Conservation (phyloP, 495 filamentous ascomycete genomes). For the Penicillium goetzii region DNA sequence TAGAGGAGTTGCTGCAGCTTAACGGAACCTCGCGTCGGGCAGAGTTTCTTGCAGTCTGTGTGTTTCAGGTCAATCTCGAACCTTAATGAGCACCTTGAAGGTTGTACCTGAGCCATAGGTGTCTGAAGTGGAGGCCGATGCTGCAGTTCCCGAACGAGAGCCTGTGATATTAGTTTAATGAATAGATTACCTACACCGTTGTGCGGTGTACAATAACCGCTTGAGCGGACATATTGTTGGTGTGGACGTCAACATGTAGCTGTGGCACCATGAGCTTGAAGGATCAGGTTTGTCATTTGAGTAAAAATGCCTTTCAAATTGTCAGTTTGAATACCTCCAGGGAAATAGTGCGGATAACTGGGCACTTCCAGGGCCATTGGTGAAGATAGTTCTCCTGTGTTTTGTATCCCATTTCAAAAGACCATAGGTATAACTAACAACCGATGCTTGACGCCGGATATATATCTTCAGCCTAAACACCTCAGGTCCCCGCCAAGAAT, state of each 20-base stretch:
- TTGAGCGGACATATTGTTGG: too few relatives aligned
- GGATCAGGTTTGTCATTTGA: too few relatives aligned
- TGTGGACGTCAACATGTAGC: not conserved
- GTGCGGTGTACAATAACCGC: not conserved
- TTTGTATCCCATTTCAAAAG: too few relatives aligned
- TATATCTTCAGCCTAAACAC: too few relatives aligned
- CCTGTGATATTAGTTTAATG: not conserved
- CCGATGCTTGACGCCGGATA: too few relatives aligned
- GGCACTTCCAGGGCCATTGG: too few relatives aligned
- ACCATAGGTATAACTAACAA: too few relatives aligned
- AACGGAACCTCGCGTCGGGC: slow-evolving; percentile 17
- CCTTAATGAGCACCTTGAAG: not conserved
- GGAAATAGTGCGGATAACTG: too few relatives aligned
- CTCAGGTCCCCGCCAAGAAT: too few relatives aligned
- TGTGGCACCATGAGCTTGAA: not conserved
- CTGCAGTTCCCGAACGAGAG: not conserved
- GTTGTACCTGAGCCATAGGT: not conserved
- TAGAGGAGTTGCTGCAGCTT: not conserved
- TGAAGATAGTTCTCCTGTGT: too few relatives aligned
- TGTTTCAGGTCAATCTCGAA: slow-evolving; percentile 4
- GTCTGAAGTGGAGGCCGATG: not conserved
- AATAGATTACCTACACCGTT: not conserved
- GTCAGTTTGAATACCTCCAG: too few relatives aligned
- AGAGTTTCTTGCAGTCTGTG: not conserved
- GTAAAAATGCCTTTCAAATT: too few relatives aligned